A percentile compares a stretch with the other conserved stretches of the same genome.
Conservation (phyloP, 2,329 filamentous ascomycete species). For the Penicillium expansum region DNA sequence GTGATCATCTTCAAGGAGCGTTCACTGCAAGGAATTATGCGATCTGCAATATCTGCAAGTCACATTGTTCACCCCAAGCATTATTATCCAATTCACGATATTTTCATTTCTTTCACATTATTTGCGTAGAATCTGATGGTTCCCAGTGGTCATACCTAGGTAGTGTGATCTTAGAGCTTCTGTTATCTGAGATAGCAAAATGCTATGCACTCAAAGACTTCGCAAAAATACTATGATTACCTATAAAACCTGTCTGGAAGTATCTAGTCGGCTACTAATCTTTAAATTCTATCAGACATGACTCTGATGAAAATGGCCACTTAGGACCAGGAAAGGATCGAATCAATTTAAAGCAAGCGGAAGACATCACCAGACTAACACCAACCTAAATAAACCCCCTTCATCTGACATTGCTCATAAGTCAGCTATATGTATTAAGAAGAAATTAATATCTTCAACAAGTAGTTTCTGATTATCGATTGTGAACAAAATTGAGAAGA, state of each 20-base stretch:
- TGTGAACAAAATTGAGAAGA: not conserved
- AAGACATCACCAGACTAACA: too few species aligned
- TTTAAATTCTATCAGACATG: not conserved
- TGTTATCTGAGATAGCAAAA: not conserved
- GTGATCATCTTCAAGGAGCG: not conserved
- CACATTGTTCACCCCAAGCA: not conserved
- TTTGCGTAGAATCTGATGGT: too few species aligned
- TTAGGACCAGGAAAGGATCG: not conserved
- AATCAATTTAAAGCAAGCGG: not conserved
- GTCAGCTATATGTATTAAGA: not conserved
- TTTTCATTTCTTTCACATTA: not conserved
- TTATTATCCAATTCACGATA: not conserved
- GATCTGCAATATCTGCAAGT: not conserved
- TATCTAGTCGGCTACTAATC: not conserved
- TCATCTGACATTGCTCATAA: not conserved
- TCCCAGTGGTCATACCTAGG: not conserved
- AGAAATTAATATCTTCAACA: not conserved
- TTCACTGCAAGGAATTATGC: not conserved
- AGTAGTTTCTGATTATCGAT: not conserved
- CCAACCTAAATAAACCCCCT: not conserved
- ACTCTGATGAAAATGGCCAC: not conserved
- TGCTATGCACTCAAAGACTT: not conserved
- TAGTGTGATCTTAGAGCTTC: not conserved
- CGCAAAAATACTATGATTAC: not conserved
- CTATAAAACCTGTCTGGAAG: not conserved